phyloP scores from a whole-genome alignment of 306 rosid species.

The Cucurbita moschata region DNA sequence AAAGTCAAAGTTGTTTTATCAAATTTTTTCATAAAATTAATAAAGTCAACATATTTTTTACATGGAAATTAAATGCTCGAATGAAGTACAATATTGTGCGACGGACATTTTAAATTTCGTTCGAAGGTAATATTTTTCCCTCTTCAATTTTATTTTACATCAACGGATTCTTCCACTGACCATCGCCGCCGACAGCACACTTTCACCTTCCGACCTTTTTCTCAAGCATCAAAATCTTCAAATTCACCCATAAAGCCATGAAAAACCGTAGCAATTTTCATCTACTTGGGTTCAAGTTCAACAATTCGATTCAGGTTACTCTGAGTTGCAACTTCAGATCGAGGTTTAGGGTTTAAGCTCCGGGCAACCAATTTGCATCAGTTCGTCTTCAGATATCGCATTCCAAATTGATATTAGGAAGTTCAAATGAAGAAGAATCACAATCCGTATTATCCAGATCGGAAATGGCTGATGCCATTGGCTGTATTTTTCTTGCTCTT shows the following conservation, averaged over 20 bases:
- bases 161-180: neutral
- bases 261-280: neutral
- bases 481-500: conserved; percentile 19
- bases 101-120: neutral
- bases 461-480: conserved; percentile 35
- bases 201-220: neutral
- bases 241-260: neutral
- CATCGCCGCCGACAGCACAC: neutral
- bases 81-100: neutral
- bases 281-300: neutral
- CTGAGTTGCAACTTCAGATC: neutral
- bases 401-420: neutral
- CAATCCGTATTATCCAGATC: conserved; percentile 16
- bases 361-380: neutral
- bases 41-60: too few relatives aligned
- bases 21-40: too few relatives aligned
- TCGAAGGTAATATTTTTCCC: neutral
- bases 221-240: neutral
- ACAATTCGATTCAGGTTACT: neutral
- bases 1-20: too few relatives aligned
- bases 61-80: neutral
- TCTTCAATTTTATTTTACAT: neutral
- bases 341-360: neutral
- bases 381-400: neutral
- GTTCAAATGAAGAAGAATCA: conserved; percentile 37